phyloP scores from a whole-genome alignment of 1,139 yeast genomes.

The Candida pseudoviswanathii region DNA sequence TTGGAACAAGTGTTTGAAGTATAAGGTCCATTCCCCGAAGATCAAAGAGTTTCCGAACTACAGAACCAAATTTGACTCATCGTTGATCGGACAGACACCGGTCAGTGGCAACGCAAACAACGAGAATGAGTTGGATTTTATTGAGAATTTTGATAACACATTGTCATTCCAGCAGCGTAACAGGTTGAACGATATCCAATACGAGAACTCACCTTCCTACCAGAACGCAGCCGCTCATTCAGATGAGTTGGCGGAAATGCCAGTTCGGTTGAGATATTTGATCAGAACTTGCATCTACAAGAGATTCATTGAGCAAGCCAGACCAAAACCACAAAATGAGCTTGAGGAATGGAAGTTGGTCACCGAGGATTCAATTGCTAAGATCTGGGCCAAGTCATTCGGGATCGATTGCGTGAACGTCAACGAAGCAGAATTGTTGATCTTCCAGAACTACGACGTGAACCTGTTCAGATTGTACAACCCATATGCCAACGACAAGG shows the following conservation, averaged over 20 bases:
- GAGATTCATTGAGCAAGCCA: slow-evolving; percentile 34
- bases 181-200: slow-evolving; percentile 31
- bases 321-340: slow-evolving; percentile 10
- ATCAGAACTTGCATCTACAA: slow-evolving; percentile 55
- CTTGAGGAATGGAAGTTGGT: slow-evolving; percentile 51
- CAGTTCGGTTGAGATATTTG: slow-evolving; percentile 48
- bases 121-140: slow-evolving; percentile 9
- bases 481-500: slow-evolving; percentile 31
- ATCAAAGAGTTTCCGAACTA: slow-evolving; percentile 50
- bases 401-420: slow-evolving; percentile 54
- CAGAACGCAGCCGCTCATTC: slow-evolving; percentile 30
- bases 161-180: slow-evolving; percentile 15
- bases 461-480: slow-evolving; percentile 27
- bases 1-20: slow-evolving; percentile 52
- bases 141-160: slow-evolving; percentile 13
- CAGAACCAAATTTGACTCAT: slow-evolving; percentile 39
- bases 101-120: neutral
- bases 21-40: slow-evolving; percentile 45
- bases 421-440: slow-evolving; percentile 52
- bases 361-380: slow-evolving; percentile 56
- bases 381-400: slow-evolving; percentile 57
- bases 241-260: slow-evolving; percentile 47
- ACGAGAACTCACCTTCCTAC: slow-evolving; percentile 34
- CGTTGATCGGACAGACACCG: slow-evolving; percentile 21
- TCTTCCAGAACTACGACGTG: slow-evolving; percentile 41